Evolutionary conservation across 331 rosid species (phyloP).

Genomic region (Erythrophleum ivorense): DNA sequence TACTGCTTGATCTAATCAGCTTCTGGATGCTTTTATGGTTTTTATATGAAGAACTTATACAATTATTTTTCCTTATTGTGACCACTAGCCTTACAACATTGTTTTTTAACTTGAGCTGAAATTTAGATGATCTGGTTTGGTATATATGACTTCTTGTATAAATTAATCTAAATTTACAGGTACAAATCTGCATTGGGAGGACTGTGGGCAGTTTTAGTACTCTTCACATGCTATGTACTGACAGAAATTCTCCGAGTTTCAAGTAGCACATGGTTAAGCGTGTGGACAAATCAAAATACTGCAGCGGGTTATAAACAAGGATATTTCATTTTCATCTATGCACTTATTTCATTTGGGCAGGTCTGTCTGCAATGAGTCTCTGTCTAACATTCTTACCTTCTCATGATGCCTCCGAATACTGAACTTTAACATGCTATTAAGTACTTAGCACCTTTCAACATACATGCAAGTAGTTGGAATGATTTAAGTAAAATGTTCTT

Average conservation of each 20-base stretch:
- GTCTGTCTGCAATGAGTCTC: constrained; percentile 46
- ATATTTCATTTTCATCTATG: constrained; percentile 74
- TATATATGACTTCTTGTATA: constrained; percentile 3
- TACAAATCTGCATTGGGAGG: constrained; percentile 87
- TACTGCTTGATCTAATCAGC: background rate
- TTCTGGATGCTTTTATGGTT: background rate
- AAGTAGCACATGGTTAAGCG: constrained; percentile 86
- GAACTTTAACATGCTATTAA: background rate
- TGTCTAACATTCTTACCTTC: constrained; percentile 16
- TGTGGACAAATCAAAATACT: constrained; percentile 78
- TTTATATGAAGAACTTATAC: background rate
- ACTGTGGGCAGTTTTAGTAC: constrained; percentile 72
- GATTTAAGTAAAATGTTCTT: constrained; percentile 18
- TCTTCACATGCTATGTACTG: constrained; percentile 61
- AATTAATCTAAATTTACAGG: constrained; percentile 49
- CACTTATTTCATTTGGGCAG: constrained; percentile 79
- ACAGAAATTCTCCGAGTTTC: constrained; percentile 83
- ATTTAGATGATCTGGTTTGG: constrained; percentile 25
- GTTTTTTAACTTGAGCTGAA: background rate
- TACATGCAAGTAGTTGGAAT: constrained; percentile 16
- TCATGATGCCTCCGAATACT: constrained; percentile 4
- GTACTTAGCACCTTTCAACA: background rate
- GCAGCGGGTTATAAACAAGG: constrained; percentile 53
- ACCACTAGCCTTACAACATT: constrained; percentile 6
- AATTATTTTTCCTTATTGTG: background rate